Base-by-base conservation (phyloP, 148 eudicot species). In the Rhododendron williamsianum region DNA sequence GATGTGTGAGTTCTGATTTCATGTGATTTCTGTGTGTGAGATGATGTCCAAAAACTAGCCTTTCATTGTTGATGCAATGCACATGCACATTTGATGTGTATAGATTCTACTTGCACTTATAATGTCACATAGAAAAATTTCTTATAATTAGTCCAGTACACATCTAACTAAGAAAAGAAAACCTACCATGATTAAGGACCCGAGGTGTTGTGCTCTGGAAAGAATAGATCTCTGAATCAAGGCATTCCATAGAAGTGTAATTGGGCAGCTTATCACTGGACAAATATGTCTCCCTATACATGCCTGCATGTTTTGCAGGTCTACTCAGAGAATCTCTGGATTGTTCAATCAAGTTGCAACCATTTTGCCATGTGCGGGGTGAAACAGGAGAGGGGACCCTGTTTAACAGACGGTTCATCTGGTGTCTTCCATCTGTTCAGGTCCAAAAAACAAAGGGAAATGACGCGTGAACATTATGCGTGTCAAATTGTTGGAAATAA, bases 381-480 rank as follows among this genome's bases (percentile, higher is more conserved):
- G 86, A 23, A 76, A 84, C 81, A 2, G 35, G 72, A 46, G 38
- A 38, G n/a, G 71, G 81, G 8, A 23, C 51, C 52, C 52, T 54
- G 52, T 54, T 84, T 49, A 74, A 49, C 81, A 84, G 4, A 48
- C 87, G 86, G 60, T 86, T 87, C 88, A 90, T 87, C 85, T 85
- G 91, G 67, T 82, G 84, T 82, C 92, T 88, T 83, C 90, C 92
- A 69, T 92, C 94, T 92, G 90, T 88, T 54, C 67, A 84, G 73
- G 45, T 56, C 71, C 51, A 56, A 76, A 27, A 74, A 11, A 54
- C 4, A 54, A 23, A 23, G 51, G 23, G 35, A 15, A 52, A 46
- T 45, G 76, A 87, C 35, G 71, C 13, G 45, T 12, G 81, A 60
- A 76, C 30, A 67, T 67, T 38, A 58, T 60, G 43, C 46, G 13